Conservation (phyloP, 1,139 yeast species). For the Hyphopichia wangnamkhiaoensis region DNA sequence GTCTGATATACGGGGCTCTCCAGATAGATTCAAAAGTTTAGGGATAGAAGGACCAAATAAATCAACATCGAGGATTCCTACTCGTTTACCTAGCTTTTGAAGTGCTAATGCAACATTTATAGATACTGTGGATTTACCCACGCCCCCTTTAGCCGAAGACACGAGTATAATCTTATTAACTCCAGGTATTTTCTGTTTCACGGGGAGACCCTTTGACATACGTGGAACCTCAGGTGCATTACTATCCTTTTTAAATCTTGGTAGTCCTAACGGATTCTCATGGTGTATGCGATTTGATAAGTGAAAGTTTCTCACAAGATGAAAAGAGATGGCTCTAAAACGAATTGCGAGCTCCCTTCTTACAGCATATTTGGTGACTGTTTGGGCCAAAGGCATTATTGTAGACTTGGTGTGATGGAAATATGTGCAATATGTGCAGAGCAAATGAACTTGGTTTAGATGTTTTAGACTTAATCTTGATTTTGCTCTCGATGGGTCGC, state of each 20-base stretch:
- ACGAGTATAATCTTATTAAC: conserved; percentile 67
- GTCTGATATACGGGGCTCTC: conserved; percentile 63
- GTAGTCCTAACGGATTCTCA: conserved; percentile 54
- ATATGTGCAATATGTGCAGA: too few species aligned
- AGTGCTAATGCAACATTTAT: conserved; percentile 71
- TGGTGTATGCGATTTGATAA: conserved; percentile 12
- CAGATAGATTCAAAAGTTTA: conserved; percentile 59
- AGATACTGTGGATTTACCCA: conserved; percentile 59
- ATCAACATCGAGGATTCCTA: conserved; percentile 79
- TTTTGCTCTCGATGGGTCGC: too few species aligned
- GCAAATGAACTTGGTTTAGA: too few species aligned
- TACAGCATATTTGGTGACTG: not conserved
- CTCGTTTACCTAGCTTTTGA: conserved; percentile 52
- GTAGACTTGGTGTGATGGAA: too few species aligned
- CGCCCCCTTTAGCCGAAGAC: conserved; percentile 82
- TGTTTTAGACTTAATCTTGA: too few species aligned
- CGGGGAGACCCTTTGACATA: conserved; percentile 53
- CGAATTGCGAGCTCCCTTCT: not conserved
- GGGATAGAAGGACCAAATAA: conserved; percentile 86
- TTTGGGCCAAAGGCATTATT: too few species aligned
- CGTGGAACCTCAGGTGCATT: conserved; percentile 33
- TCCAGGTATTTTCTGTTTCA: conserved; percentile 56
- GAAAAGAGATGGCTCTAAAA: too few species aligned
- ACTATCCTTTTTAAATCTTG: conserved; percentile 27
- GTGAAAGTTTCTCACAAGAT: too few species aligned